Evolutionary conservation across 139 green algal species (phyloP), one percentile per base, ranked within the genome.

Genomic region (Chlorella sp.): DNA sequence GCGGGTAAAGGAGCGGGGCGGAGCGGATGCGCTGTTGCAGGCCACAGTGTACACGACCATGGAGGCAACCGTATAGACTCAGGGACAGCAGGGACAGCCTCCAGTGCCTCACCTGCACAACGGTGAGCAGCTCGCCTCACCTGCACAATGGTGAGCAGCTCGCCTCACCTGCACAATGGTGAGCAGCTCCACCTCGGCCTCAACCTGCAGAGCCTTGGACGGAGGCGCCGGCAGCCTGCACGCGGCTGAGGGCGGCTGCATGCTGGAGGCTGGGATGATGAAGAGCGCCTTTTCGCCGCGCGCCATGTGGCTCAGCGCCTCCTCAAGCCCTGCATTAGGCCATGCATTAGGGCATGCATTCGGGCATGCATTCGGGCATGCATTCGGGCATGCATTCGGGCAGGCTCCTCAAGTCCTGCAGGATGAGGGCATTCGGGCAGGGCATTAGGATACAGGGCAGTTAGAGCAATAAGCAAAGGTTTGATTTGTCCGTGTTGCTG

Each of bases 141-240:
- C n/a, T n/a, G n/a, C n/a, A n/a, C n/a, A n/a, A n/a, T n/a, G n/a
- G n/a, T n/a, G n/a, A n/a, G n/a, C n/a, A n/a, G n/a, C n/a, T 67
- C 3, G 6, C 35, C 36, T 10, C 67, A 91, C 86, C 82, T 91
- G 87, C 22, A 87, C 73, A 36, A 91, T 73, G 5, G 49, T 64
- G 23, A 83, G 63, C 62, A 93, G 78, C 69, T 86, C 62, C 31
- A 90, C 23, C 55, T 86, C 77, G 30, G 83, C 71, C 81, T 89
- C 85, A 62, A 91, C 80, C 69, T 83, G 80, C 73, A 69, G 29
- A 20, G 61, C n/a, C 24, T 66, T 33, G 5, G 30, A 23, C 0
- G 85, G 81, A 17, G 77, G 72, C 2, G 50, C 10, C 14, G 81
- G 83, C 34, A 87, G 31, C n/a, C 85, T 30, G 61, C 62, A 77